A percentile compares a stretch with the other conserved stretches of the same genome.
phyloP scores from a whole-genome alignment of 2,329 filamentous ascomycete genomes.

The Aureobasidium sp. region DNA sequence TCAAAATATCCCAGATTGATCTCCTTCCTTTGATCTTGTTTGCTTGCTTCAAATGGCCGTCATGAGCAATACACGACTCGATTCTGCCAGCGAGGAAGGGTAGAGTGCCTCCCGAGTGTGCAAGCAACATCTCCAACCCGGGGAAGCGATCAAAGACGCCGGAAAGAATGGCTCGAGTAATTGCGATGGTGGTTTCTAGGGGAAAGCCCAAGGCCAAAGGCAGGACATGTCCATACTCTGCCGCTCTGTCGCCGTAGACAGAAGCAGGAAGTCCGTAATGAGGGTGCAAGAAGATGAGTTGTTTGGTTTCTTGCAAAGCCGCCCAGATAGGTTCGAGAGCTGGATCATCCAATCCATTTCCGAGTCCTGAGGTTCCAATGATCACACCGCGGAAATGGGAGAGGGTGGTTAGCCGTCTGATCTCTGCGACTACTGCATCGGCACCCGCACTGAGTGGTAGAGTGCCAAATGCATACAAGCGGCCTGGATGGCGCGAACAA shows the following conservation, averaged over 20 bases:
- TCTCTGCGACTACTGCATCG: slow-evolving; percentile 54
- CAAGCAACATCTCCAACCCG: slow-evolving; percentile 64
- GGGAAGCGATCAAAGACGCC: slow-evolving; percentile 74
- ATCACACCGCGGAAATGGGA: slow-evolving; percentile 75
- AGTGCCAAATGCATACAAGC: slow-evolving; percentile 75
- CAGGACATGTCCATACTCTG: slow-evolving; percentile 75
- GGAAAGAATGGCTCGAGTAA: slow-evolving; percentile 77
- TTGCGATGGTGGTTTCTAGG: slow-evolving; percentile 85
- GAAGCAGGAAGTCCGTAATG: slow-evolving; percentile 79
- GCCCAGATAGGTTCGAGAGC: slow-evolving; percentile 62
- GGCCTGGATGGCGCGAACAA: slow-evolving; percentile 56
- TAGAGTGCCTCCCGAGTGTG: slow-evolving; percentile 80
- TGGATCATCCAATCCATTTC: slow-evolving; percentile 71
- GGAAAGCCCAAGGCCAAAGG: slow-evolving; percentile 82
- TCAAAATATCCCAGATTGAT: slow-evolving; percentile 55
- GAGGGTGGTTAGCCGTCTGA: slow-evolving; percentile 53
- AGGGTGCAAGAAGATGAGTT: slow-evolving; percentile 77
- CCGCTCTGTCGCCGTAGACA: slow-evolving; percentile 66
- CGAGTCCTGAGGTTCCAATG: slow-evolving; percentile 75
- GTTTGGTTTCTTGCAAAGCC: slow-evolving; percentile 54
- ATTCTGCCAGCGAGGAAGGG: slow-evolving; percentile 84
- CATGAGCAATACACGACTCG: slow-evolving; percentile 79
- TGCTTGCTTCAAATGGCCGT: slow-evolving; percentile 61
- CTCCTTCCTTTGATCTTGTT: slow-evolving; percentile 51
- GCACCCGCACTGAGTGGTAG: slow-evolving; percentile 64